These are phyloP conservation scores for Adansonia digitata DNA, from an alignment of 345 rosid genomes.

Conservation along the genomic window DNA sequence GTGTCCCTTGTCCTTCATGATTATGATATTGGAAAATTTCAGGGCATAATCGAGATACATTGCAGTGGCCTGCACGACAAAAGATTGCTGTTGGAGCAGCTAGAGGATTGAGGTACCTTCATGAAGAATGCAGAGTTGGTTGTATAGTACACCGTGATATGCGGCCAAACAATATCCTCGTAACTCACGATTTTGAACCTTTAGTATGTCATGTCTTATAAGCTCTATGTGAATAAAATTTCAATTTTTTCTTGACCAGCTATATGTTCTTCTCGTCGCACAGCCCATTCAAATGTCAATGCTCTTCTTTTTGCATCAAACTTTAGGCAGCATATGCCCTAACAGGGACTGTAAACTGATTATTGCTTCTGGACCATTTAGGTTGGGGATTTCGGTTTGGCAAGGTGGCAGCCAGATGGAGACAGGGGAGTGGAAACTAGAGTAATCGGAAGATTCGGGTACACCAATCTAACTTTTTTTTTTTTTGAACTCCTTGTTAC, in stretches of 20 bases:
- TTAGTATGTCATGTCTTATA: constrained; percentile 43
- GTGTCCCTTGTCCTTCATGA: not conserved
- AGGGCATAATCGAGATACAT: constrained; percentile 52
- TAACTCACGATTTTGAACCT: constrained; percentile 96
- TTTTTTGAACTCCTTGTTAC: constrained; percentile 6
- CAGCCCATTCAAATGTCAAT: not conserved
- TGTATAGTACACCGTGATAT: constrained; percentile 97
- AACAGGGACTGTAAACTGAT: constrained; percentile 2
- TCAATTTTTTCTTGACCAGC: not conserved
- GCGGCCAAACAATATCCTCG: constrained; percentile 93
- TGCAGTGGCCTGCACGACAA: constrained; percentile 86
- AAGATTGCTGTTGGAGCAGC: constrained; percentile 97
- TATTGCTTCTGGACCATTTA: constrained; percentile 22
- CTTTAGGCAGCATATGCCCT: not conserved
- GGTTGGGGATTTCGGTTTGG: constrained; percentile 99
- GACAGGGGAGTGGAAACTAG: constrained; percentile 89
- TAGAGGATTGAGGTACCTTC: constrained; percentile 93
- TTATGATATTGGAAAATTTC: constrained; percentile 13
- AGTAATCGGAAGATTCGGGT: constrained; percentile 98
- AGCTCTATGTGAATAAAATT: constrained; percentile 1
- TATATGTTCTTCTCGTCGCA: not conserved
- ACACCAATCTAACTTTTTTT: constrained; percentile 9
- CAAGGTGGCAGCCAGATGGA: constrained; percentile 99
- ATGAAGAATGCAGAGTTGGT: constrained; percentile 99
- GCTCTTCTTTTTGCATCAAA: not conserved